Percentiles rank a stretch among this genome's conserved stretches.
Conservation (phyloP, 1,284 basidiomycete genomes). For the Trametes hirsuta region DNA sequence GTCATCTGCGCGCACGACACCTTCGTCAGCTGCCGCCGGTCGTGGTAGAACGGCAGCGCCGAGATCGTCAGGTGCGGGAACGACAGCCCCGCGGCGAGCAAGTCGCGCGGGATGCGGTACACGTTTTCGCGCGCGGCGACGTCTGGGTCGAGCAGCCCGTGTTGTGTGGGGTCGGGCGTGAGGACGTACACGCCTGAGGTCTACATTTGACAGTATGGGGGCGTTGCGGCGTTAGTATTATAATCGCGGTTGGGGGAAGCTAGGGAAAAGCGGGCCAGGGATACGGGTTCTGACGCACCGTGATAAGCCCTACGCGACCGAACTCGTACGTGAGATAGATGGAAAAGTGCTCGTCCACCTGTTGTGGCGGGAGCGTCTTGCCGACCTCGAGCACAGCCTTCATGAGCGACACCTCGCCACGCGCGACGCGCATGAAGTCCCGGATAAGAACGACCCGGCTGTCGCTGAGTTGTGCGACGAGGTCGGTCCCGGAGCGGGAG, state of each 20-base stretch:
- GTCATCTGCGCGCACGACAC: slow-evolving; percentile 64
- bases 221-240: background rate
- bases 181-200: slow-evolving; percentile 40
- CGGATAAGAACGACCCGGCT: slow-evolving; percentile 54
- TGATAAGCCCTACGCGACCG: slow-evolving; percentile 52
- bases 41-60: slow-evolving; percentile 43
- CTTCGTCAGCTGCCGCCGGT: slow-evolving; percentile 36
- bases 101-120: slow-evolving; percentile 19
- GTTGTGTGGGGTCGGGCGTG: slow-evolving; percentile 27
- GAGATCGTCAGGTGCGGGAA: slow-evolving; percentile 37
- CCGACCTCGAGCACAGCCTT: slow-evolving; percentile 49
- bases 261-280: background rate
- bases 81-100: slow-evolving; percentile 25
- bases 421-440: slow-evolving; percentile 51
- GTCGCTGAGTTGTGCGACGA: slow-evolving; percentile 49
- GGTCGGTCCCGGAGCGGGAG: slow-evolving; percentile 57
- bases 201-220: slow-evolving; percentile 34
- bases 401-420: slow-evolving; percentile 35
- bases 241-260: background rate
- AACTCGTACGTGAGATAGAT: slow-evolving; percentile 59
- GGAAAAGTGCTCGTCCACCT: slow-evolving; percentile 29
- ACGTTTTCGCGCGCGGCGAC: slow-evolving; percentile 14
- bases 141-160: slow-evolving; percentile 21
- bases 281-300: slow-evolving; percentile 40
- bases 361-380: slow-evolving; percentile 28